Evolutionary conservation across 352 stramenopile species (phyloP).

Genomic region (Globisporangium nunn): DNA sequence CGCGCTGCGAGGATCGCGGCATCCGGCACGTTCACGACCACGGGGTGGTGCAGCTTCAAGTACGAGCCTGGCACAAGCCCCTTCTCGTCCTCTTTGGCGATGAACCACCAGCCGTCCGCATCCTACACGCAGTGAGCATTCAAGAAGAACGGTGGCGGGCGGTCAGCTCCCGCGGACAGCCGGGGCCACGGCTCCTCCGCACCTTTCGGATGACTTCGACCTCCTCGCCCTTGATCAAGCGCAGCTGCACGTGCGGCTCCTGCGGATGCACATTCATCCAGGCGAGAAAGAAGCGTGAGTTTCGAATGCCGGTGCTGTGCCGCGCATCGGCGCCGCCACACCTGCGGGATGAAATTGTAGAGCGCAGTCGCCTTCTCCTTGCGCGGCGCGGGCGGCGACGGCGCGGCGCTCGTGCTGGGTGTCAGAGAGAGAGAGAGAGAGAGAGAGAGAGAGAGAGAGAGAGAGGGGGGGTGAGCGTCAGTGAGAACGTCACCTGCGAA

Average conservation of each 20-base stretch:
- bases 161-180: no score
- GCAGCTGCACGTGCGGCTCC: conserved; percentile 62
- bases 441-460: neutral
- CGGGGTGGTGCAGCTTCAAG: conserved; percentile 57
- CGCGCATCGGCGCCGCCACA: neutral
- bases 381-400: conserved; percentile 15
- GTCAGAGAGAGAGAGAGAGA: neutral
- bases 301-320: no score
- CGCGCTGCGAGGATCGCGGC: conserved; percentile 57
- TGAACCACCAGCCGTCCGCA: conserved; percentile 80
- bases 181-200: neutral
- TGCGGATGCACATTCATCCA: conserved; percentile 3
- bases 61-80: conserved; percentile 76
- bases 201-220: conserved; percentile 73
- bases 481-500: conserved; percentile 11
- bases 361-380: conserved; percentile 67
- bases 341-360: conserved; percentile 74
- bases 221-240: conserved; percentile 57
- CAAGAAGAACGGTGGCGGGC: no score
- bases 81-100: conserved; percentile 69
- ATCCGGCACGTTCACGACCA: conserved; percentile 39
- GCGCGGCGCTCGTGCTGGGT: conserved; percentile 4
- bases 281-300: neutral
- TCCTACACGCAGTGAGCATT: conserved; percentile 17
- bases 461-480: neutral